A percentile compares a stretch with the other conserved stretches of the same genome.
Conservation (phyloP, 2,329 filamentous ascomycete species). For the Fusarium pseudocircinatum region DNA sequence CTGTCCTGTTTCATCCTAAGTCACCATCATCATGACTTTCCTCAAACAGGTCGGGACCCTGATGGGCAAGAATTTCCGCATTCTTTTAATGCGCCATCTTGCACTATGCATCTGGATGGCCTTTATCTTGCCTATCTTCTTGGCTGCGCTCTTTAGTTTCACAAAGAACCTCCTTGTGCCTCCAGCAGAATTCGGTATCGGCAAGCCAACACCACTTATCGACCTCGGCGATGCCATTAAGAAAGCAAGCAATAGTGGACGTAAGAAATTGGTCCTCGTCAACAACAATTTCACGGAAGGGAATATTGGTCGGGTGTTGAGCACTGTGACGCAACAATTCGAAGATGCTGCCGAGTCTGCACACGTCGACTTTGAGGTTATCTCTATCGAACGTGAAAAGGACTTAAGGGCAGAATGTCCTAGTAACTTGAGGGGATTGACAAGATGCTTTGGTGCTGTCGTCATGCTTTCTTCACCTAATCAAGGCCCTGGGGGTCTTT, state of each 20-base stretch:
- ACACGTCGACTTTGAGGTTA: slow-evolving; percentile 63
- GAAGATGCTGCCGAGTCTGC: slow-evolving; percentile 62
- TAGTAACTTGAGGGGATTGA: slow-evolving; percentile 72
- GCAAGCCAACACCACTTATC: slow-evolving; percentile 67
- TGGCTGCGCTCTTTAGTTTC: slow-evolving; percentile 71
- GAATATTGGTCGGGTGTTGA: slow-evolving; percentile 77
- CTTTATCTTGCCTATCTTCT: slow-evolving; percentile 66
- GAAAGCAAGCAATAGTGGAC: slow-evolving; percentile 62
- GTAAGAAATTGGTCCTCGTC: slow-evolving; percentile 79
- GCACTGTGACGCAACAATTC: slow-evolving; percentile 67
- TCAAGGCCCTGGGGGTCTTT: slow-evolving; percentile 72
- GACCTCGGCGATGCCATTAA: slow-evolving; percentile 71
- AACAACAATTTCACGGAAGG: slow-evolving; percentile 77
- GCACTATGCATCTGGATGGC: slow-evolving; percentile 64
- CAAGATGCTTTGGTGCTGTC: slow-evolving; percentile 76
- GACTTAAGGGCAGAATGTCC: slow-evolving; percentile 71
- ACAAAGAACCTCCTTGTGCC: slow-evolving; percentile 86
- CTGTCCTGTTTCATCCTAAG: background rate
- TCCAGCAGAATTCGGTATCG: slow-evolving; percentile 79
- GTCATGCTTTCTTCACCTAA: slow-evolving; percentile 79
- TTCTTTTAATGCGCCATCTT: slow-evolving; percentile 64
- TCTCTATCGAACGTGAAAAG: slow-evolving; percentile 63
- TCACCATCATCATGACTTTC: slow-evolving; percentile 57
- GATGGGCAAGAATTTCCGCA: slow-evolving; percentile 69
- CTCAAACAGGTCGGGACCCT: slow-evolving; percentile 69